Percentiles rank a stretch among this genome's conserved stretches.
phyloP scores from a whole-genome alignment of 2,329 filamentous ascomycete genomes.

The Exophiala spinifera region DNA sequence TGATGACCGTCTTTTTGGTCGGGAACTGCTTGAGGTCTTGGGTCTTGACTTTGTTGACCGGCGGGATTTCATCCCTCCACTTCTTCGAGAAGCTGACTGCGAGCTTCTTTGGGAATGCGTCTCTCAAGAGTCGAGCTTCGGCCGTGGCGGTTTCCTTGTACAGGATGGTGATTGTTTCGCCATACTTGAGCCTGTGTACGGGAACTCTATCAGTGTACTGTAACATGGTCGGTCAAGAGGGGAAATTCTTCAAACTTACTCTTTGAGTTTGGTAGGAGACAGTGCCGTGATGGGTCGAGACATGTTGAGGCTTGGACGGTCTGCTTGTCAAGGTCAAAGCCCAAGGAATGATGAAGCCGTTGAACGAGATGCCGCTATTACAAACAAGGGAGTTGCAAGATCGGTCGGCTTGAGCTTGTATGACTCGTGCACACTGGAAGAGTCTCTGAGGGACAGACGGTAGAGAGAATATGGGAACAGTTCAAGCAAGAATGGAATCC shows the following conservation, averaged over 20 bases:
- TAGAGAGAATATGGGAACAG: too few species aligned
- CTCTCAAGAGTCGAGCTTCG: constrained; percentile 5
- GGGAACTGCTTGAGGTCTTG: constrained; percentile 2
- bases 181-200: constrained; percentile 6
- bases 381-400: too few species aligned
- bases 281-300: constrained; percentile 1
- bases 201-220: neutral
- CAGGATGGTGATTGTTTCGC: constrained; percentile 12
- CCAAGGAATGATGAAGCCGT: too few species aligned
- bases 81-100: constrained; percentile 17
- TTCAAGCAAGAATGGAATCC: too few species aligned
- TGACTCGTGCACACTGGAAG: too few species aligned
- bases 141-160: neutral
- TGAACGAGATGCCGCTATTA: neutral
- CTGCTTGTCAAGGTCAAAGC: too few species aligned
- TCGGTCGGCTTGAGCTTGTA: too few species aligned
- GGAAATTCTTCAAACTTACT: too few species aligned
- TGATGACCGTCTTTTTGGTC: constrained; percentile 1
- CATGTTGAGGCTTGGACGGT: neutral
- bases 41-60: neutral
- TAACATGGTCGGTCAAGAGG: neutral
- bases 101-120: constrained; percentile 16
- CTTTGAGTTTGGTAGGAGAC: constrained; percentile 2
- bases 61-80: constrained; percentile 11
- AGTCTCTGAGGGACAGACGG: too few species aligned